phyloP scores from a whole-genome alignment of 257 asterid species.

The Eustoma russellianum region DNA sequence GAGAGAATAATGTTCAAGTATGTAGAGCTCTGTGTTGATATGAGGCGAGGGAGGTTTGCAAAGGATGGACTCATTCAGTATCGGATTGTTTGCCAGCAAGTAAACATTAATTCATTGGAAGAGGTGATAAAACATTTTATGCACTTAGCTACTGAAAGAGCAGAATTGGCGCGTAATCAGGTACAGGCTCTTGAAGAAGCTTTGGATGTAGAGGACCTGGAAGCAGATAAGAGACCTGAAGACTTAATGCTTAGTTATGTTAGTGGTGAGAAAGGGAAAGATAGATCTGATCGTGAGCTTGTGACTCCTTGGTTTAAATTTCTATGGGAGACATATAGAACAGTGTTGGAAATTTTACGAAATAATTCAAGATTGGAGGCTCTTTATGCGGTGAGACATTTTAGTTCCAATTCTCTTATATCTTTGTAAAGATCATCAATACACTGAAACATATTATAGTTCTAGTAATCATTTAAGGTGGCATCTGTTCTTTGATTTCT shows the following conservation, averaged over 20 bases:
- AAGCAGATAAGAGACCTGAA: conserved; percentile 37
- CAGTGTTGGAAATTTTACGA: conserved; percentile 29
- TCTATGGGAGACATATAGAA: conserved; percentile 36
- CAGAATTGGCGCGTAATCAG: conserved; percentile 27
- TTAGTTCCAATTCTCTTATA: too few species aligned
- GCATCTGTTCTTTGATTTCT: too few species aligned
- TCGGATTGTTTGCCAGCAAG: conserved; percentile 31
- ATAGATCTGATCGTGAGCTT: conserved; percentile 35
- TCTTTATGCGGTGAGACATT: conserved; percentile 24
- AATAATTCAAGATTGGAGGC: conserved; percentile 32
- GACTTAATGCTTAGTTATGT: conserved; percentile 39
- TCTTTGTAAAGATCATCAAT: too few species aligned
- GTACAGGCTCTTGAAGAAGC: conserved; percentile 35
- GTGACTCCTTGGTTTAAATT: conserved; percentile 34
- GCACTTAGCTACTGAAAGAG: conserved; percentile 31
- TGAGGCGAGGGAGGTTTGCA: conserved; percentile 26
- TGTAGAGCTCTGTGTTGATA: conserved; percentile 34
- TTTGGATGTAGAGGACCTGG: conserved; percentile 35
- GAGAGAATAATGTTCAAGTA: conserved; percentile 34
- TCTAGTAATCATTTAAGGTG: too few species aligned
- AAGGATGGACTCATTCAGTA: conserved; percentile 35
- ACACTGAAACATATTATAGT: too few species aligned
- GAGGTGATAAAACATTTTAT: conserved; percentile 34
- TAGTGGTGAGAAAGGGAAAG: conserved; percentile 34
- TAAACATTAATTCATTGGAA: conserved; percentile 30